Evolutionary conservation across 306 rosid species (phyloP), one percentile per base, ranked within the genome.

Genomic region (Prunus davidiana): DNA sequence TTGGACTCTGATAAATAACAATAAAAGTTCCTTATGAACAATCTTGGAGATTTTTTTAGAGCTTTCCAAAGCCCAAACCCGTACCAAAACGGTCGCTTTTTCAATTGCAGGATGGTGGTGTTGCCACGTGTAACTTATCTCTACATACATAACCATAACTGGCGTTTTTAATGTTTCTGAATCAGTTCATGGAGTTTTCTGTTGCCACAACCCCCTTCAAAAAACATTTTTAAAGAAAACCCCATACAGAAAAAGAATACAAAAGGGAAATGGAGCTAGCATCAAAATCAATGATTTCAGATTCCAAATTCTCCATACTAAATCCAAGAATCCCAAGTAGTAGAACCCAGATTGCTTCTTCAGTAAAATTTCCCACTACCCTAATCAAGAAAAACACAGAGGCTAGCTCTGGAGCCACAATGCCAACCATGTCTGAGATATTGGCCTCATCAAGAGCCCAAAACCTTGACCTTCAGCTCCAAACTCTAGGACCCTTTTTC

Each of bases 401-500:
- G 12, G 34, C 13, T 22, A 70, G 75, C 68, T 20, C 15, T 51
- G 77, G 72, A 19, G 45, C 79, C 52, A 2, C 60, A 0, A 0
- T 85, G 34, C 98, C 97, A 58, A 85, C 84, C 87, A 90, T 94
- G 95, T 58, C 88, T 6, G 96, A 94, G 12, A 91, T 94, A 19
- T 13, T 89, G 30, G 84, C 82, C 10, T 82, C 97, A 0, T 90
- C 96, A 2, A 83, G 80, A 72, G 51, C 91, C 12, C 97, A 91
- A 84, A 94, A 87, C 8, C 79, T 89, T 2, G 82, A 85, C 82
- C 86, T 94, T 65, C 72, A 81, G 75, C 98, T 94, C 56, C 88
- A 84, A 88, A 88, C 91, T 4, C 14, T 94, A 6, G 98, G 96
- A 55, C 98, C 97, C 72, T 94, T 94, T 67, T 91, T 90, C 91